Evolutionary conservation across 2,329 filamentous ascomycete genomes (phyloP).

Genomic region (Verticillium tricorpus): DNA sequence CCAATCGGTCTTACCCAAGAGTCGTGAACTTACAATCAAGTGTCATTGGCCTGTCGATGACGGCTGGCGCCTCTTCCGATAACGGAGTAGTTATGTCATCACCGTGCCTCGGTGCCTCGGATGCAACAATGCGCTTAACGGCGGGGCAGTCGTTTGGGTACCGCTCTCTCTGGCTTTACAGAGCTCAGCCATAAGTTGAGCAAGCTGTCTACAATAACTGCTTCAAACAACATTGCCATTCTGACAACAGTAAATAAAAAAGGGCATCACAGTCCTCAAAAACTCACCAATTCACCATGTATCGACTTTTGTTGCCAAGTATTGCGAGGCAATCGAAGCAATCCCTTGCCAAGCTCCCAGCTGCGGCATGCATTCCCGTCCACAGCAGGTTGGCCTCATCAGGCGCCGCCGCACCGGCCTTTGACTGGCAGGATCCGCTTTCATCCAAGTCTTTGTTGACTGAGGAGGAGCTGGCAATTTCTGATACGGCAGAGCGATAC

Average conservation of each 20-base stretch:
- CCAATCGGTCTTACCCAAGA: too few species aligned
- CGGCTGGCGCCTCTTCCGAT: neutral
- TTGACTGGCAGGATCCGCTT: constrained; percentile 92
- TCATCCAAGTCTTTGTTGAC: constrained; percentile 70
- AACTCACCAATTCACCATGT: neutral
- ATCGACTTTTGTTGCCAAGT: constrained; percentile 3
- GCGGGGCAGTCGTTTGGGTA: neutral
- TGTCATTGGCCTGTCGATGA: too few species aligned
- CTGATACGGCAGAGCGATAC: constrained; percentile 87
- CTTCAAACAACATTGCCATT: neutral
- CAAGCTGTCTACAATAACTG: neutral
- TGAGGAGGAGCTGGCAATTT: constrained; percentile 85
- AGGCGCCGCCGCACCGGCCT: constrained; percentile 33
- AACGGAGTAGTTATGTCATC: neutral
- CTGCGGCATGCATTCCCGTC: neutral
- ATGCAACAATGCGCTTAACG: neutral
- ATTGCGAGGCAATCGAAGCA: constrained; percentile 6
- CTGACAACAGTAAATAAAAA: neutral
- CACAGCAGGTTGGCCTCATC: constrained; percentile 30
- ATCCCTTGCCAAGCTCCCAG: constrained; percentile 10
- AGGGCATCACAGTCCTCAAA: neutral
- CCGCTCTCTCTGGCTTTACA: neutral
- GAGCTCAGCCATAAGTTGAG: too few species aligned
- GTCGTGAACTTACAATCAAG: too few species aligned
- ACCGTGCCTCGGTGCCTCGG: neutral